Evolutionary conservation across 2,329 filamentous ascomycete genomes (phyloP), one percentile per base, ranked within the genome.

Genomic region (Fusarium continuum): DNA sequence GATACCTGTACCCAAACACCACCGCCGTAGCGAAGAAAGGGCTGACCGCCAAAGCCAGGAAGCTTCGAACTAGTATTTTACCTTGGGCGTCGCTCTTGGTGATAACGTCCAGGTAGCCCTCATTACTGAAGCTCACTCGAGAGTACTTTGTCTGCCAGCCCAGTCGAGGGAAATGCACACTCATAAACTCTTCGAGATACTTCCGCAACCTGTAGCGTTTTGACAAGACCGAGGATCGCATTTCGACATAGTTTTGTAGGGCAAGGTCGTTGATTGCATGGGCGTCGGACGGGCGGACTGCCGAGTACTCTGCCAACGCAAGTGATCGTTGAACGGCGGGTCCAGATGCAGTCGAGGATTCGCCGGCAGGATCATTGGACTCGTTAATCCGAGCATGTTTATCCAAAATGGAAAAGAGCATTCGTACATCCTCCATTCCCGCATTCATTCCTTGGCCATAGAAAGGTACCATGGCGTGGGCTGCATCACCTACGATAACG

Each of bases 401-500:
- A 76, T 97, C 93, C 2, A 98, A 82, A 36, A 90, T 83, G 1
- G 88, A 86, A 76, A 97, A 99, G 1, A 99, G 85, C 6, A 96
- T 88, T 8, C 91, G 88, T 11, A 99, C 93, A 70, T 97, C 94
- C 78, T 99, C 95, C 35, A 99, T 86, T 1, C 95, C 95, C 0
- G 95, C 91, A 72, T 99, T 99, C 88, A 99, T 96, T 31, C 95
- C 95, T 76, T 99, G 95, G 0, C 95, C 95, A 75, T 98, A 99
- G 77, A 99, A 99, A 0, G 95, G 95, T 0, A 99, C 93, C 89
- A 99, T 97, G 54, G 96, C 95, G 75, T 99, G 95, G 0, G 95
- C 93, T 8, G 95, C 93, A 74, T 99, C 95, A 55, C 95, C 95
- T 29, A 99, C 75, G 43, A 99, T 92, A 57, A 96, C 92, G 26